Base-by-base conservation (phyloP, 2,329 filamentous ascomycete genomes). In the Aspergillus quadrilineatus region DNA sequence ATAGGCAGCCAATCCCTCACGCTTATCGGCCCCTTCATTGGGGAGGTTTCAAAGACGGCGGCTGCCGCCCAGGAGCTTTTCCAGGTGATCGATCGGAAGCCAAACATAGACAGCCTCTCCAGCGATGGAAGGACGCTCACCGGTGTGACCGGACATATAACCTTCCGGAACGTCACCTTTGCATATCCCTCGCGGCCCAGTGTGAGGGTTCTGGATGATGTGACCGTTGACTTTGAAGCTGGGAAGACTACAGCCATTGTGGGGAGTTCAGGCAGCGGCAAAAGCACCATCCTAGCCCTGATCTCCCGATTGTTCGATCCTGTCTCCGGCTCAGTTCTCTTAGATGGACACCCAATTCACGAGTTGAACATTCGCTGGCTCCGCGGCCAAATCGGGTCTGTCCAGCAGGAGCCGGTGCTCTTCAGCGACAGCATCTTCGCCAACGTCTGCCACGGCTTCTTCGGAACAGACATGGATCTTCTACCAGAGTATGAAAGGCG, bases 221-320 rank as follows among this genome's bases (percentile, higher is more conserved):
- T n/a, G 8, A 8, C 14, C 9, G 6, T 4, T 8, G 15, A 22
- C 22, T 42, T n/a, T 9, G 14, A n/a, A 8, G 39, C 14, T 4
- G 17, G 8, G 14, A 92, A 93, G 76, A 90, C 88, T 26, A 93
- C 91, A 0, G 92, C 92, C 1, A 77, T 96, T 1, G 92, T 96
- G 4, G 91, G 90, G 60, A 88, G 90, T 0, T 95, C 90, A 6
- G 91, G 90, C 15, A 91, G 86, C 34, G 91, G 91, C 47, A 96
- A 95, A 75, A 90, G 86, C 61, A 95, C 90, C 0, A 90, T 95
- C 60, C 85, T 95, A 36, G 90, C 89, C n/a, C 79, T 96, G 14
- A 84, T 94, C 1, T 90, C 94, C 74, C 83, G 90, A 17, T 80
- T 96, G 70, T 96, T 96, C 69, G 85, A 90, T 56, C 91, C 91